phyloP scores from a whole-genome alignment of 2,329 filamentous ascomycete genomes.

The Clarireedia homoeocarpa region DNA sequence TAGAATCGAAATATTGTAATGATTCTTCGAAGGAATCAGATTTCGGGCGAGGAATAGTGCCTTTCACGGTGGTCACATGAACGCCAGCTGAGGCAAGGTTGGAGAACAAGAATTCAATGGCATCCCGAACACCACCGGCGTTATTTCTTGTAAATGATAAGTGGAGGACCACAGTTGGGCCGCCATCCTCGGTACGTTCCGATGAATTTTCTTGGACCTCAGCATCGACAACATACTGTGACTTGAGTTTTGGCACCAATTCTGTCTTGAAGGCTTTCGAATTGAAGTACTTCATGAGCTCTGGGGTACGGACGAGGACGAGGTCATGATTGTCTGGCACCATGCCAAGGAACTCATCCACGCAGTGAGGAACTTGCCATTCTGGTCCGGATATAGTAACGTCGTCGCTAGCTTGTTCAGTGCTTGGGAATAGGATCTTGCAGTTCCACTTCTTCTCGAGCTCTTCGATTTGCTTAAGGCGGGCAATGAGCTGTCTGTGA shows the following conservation, averaged over 20 bases:
- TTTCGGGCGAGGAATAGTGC: constrained; percentile 94
- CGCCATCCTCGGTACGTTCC: constrained; percentile 49
- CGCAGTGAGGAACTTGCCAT: constrained; percentile 95
- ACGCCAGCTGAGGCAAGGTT: constrained; percentile 82
- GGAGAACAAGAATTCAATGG: constrained; percentile 86
- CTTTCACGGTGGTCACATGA: constrained; percentile 81
- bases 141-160: constrained; percentile 95
- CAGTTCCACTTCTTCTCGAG: constrained; percentile 99
- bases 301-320: constrained; percentile 66
- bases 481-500: constrained; percentile 85
- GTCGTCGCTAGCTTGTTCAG: constrained; percentile 92
- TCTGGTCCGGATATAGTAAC: constrained; percentile 94
- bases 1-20: constrained; percentile 92
- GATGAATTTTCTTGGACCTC: constrained; percentile 59
- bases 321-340: constrained; percentile 94
- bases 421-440: constrained; percentile 97
- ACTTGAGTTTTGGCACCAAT: constrained; percentile 75
- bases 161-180: constrained; percentile 53
- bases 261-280: constrained; percentile 75
- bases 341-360: constrained; percentile 95
- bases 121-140: constrained; percentile 87
- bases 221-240: constrained; percentile 86
- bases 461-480: constrained; percentile 83
- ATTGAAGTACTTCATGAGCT: constrained; percentile 74
- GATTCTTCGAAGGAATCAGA: constrained; percentile 98